Percentiles rank a stretch among this genome's conserved stretches.
Evolutionary conservation across 2,329 filamentous ascomycete species (phyloP).

Genomic region (Colletotrichum euphorbiae): DNA sequence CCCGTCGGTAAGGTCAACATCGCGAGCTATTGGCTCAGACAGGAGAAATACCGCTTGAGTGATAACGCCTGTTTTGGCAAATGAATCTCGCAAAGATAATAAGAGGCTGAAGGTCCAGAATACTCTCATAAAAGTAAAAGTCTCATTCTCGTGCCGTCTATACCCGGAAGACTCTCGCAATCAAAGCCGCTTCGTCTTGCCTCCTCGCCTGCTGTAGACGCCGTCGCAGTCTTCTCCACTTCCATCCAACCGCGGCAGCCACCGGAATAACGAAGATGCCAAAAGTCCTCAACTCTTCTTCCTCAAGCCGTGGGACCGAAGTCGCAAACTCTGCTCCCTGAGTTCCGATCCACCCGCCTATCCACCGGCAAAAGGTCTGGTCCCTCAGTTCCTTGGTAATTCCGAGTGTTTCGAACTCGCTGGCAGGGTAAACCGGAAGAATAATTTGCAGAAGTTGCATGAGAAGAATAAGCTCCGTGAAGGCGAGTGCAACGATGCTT

Average conservation of each 20-base stretch:
- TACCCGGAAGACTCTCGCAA: not conserved
- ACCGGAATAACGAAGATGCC: conserved; percentile 19
- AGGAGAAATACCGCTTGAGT: too few species aligned
- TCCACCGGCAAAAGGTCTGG: conserved; percentile 13
- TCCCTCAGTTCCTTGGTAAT: not conserved
- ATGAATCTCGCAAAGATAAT: too few species aligned
- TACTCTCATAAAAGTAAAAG: too few species aligned
- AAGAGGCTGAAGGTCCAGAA: too few species aligned
- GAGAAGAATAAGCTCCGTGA: conserved; percentile 21
- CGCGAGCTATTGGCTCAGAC: too few species aligned
- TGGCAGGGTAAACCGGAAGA: conserved; percentile 2
- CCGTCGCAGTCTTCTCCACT: conserved; percentile 7
- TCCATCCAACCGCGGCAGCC: not conserved
- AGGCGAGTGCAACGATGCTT: not conserved
- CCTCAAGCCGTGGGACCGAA: not conserved
- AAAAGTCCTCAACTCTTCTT: not conserved
- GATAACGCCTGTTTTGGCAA: too few species aligned
- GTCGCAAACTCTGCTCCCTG: conserved; percentile 8
- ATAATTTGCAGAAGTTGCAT: conserved; percentile 15
- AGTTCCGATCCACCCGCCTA: not conserved
- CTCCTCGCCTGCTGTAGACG: not conserved
- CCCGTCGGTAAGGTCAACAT: too few species aligned
- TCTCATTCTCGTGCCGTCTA: not conserved
- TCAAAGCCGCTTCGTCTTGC: not conserved
- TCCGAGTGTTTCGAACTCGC: not conserved